Conservation (phyloP, 2,329 filamentous ascomycete genomes). For the Colletotrichum tropicale region DNA sequence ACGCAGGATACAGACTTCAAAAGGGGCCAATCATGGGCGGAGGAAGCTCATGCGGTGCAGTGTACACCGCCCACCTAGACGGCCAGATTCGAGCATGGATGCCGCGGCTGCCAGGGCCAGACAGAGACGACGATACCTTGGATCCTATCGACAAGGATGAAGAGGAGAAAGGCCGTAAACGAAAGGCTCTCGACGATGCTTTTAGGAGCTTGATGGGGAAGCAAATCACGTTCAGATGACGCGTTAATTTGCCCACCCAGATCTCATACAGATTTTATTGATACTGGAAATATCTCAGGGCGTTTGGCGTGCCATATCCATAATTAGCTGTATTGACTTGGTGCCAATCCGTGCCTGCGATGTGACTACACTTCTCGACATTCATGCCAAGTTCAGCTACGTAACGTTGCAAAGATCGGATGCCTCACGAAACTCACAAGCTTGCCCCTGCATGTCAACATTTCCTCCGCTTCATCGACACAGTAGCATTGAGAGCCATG, state of each 20-base stretch:
- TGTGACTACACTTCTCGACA: neutral
- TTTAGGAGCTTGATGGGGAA: slow-evolving; percentile 77
- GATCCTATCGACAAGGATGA: slow-evolving; percentile 41
- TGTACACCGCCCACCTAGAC: slow-evolving; percentile 85
- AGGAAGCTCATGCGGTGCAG: slow-evolving; percentile 52
- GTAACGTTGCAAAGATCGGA: neutral
- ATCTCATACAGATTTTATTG: neutral
- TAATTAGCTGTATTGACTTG: neutral
- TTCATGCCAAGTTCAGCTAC: neutral
- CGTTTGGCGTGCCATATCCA: neutral
- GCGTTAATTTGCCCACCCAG: neutral
- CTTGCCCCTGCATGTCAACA: neutral
- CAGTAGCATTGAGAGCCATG: neutral
- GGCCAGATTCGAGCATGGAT: slow-evolving; percentile 84
- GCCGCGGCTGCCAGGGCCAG: slow-evolving; percentile 58
- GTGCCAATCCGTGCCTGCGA: neutral
- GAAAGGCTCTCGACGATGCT: slow-evolving; percentile 79
- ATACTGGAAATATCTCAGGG: neutral
- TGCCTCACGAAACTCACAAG: neutral
- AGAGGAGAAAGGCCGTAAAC: slow-evolving; percentile 64
- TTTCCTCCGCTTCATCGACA: neutral
- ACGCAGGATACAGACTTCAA: slow-evolving; percentile 62
- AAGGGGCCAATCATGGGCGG: slow-evolving; percentile 66
- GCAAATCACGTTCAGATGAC: slow-evolving; percentile 65
- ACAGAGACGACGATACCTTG: slow-evolving; percentile 53